A percentile compares a stretch with the other conserved stretches of the same genome.
Conservation (phyloP, 2,329 filamentous ascomycete genomes). For the Pseudogymnoascus sp. region DNA sequence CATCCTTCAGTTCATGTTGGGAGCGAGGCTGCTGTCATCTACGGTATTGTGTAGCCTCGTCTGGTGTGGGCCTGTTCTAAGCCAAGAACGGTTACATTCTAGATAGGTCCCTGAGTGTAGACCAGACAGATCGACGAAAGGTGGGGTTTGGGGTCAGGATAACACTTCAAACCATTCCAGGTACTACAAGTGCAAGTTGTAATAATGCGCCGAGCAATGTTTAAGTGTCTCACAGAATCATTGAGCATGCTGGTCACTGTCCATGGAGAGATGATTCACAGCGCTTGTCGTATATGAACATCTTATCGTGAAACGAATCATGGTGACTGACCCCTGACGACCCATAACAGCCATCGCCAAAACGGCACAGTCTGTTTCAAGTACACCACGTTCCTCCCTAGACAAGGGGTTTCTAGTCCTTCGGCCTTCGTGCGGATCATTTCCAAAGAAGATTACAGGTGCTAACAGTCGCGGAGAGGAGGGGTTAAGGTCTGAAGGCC, state of each 20-base stretch:
- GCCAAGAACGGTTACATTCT: neutral
- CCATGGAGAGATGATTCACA: neutral
- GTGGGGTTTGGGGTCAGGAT: neutral
- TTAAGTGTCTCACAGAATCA: neutral
- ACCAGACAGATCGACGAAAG: neutral
- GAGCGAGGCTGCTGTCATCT: neutral
- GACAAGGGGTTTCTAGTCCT: slow-evolving; percentile 7
- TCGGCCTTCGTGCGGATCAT: neutral
- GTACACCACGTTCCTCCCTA: neutral
- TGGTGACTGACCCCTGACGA: neutral
- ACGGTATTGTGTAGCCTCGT: neutral
- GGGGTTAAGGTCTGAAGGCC: slow-evolving; percentile 2
- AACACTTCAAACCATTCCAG: neutral
- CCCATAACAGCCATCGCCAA: neutral
- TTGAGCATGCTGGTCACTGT: neutral
- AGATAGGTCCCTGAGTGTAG: neutral
- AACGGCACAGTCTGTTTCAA: slow-evolving; percentile 8
- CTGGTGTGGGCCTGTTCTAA: neutral
- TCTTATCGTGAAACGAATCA: slow-evolving; percentile 2
- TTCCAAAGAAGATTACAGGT: slow-evolving; percentile 6
- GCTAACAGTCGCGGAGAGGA: neutral
- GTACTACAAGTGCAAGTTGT: neutral
- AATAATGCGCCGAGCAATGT: neutral
- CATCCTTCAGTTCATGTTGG: neutral
- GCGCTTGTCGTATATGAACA: neutral